A percentile compares a stretch with the other conserved stretches of the same genome.
Conservation (phyloP, 2,329 filamentous ascomycete genomes). For the Erysiphe neolycopersici region DNA sequence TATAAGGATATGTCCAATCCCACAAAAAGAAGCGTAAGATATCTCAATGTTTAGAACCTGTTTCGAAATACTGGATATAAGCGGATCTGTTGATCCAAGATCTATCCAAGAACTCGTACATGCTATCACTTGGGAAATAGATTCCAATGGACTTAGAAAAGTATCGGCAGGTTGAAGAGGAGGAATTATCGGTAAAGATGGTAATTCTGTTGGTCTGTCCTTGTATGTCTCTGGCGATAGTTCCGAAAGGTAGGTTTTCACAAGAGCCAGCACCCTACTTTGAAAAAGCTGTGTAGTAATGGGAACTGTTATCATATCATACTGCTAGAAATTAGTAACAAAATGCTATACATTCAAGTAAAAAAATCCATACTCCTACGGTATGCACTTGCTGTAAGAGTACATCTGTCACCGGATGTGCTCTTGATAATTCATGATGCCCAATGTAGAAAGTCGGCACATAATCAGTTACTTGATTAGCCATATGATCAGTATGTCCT, state of each 20-base stretch:
- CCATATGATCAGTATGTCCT: too few species aligned
- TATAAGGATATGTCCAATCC: slow-evolving; percentile 58
- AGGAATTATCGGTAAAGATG: slow-evolving; percentile 29
- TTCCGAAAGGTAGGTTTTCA: slow-evolving; percentile 23
- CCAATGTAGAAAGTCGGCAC: slow-evolving; percentile 38
- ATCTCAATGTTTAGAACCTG: slow-evolving; percentile 80
- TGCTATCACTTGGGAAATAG: slow-evolving; percentile 47
- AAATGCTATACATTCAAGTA: slow-evolving; percentile 1
- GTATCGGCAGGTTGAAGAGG: slow-evolving; percentile 63
- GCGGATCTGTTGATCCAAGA: slow-evolving; percentile 52
- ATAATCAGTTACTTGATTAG: slow-evolving; percentile 10
- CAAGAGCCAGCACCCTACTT: slow-evolving; percentile 34
- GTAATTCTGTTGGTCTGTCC: slow-evolving; percentile 17
- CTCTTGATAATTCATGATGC: slow-evolving; percentile 41
- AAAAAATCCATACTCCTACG: slow-evolving; percentile 28
- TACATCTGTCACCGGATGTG: slow-evolving; percentile 31
- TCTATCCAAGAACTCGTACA: slow-evolving; percentile 86
- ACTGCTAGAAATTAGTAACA: slow-evolving; percentile 21
- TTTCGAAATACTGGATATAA: slow-evolving; percentile 63
- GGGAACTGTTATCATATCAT: slow-evolving; percentile 52
- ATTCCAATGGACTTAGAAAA: slow-evolving; percentile 37
- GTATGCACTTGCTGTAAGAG: slow-evolving; percentile 42
- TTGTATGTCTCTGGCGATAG: slow-evolving; percentile 20
- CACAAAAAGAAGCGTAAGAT: slow-evolving; percentile 87
- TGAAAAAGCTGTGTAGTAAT: slow-evolving; percentile 54